Percentiles rank a stretch among this genome's conserved stretches.
These are phyloP conservation scores for Astrocystis sublimbata DNA, from an alignment of 495 filamentous ascomycete genomes.

Conservation along the genomic window DNA sequence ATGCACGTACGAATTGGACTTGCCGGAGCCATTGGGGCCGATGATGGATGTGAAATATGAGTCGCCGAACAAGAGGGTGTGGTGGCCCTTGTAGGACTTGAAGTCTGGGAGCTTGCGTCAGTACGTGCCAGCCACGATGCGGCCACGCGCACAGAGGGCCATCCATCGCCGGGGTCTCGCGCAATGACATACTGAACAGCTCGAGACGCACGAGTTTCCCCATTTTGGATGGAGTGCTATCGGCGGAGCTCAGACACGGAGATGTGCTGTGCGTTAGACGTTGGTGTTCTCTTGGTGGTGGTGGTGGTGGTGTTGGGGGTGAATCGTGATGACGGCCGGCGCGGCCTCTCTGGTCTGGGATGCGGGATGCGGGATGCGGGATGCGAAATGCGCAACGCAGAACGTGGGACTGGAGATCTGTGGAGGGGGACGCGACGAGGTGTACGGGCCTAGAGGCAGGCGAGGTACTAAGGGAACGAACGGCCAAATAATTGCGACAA, in stretches of 20 bases:
- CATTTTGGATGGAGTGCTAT: slow-evolving; percentile 41
- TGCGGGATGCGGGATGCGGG: slow-evolving; percentile 8
- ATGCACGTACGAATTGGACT: slow-evolving; percentile 90
- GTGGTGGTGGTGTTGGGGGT: not conserved
- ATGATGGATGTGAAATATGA: slow-evolving; percentile 99
- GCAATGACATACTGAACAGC: slow-evolving; percentile 72
- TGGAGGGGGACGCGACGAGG: no score
- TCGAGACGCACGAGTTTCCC: slow-evolving; percentile 93
- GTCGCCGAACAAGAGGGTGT: slow-evolving; percentile 92
- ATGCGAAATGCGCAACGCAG: slow-evolving; percentile 17
- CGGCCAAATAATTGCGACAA: no score
- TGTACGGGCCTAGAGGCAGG: no score
- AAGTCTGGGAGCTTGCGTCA: slow-evolving; percentile 64
- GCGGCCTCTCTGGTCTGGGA: not conserved
- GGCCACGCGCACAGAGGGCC: slow-evolving; percentile 13
- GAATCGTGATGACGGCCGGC: not conserved
- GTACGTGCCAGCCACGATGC: slow-evolving; percentile 29
- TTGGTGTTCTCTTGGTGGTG: not conserved
- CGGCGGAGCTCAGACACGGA: not conserved
- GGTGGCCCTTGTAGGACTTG: slow-evolving; percentile 98
- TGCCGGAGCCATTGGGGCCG: slow-evolving; percentile 98
- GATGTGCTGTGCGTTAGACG: not conserved
- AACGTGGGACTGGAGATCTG: no score
- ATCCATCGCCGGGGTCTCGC: slow-evolving; percentile 16
- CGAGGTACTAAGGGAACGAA: no score